These are phyloP conservation scores for Fusarium lateritium DNA, from an alignment of 2,329 filamentous ascomycete genomes.

Conservation along the genomic window DNA sequence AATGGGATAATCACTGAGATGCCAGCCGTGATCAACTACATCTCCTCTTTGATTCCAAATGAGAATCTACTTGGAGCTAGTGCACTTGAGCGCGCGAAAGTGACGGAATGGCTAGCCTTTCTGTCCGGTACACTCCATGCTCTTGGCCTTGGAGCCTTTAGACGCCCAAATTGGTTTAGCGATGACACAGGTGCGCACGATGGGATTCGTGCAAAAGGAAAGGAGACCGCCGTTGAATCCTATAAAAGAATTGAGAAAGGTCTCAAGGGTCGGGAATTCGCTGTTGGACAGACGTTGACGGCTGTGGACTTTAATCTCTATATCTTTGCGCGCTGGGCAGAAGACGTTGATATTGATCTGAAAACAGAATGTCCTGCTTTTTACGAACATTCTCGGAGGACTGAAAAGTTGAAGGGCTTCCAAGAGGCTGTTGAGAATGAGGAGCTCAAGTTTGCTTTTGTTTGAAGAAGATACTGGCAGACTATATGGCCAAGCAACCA, in stretches of 20 bases:
- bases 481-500: too few species aligned
- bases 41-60: slow-evolving; percentile 45
- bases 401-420: slow-evolving; percentile 25
- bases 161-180: slow-evolving; percentile 49
- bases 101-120: slow-evolving; percentile 53
- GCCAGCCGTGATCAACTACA: slow-evolving; percentile 53
- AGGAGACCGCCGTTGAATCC: not conserved
- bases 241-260: slow-evolving; percentile 24
- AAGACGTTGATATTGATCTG: slow-evolving; percentile 20
- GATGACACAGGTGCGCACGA: slow-evolving; percentile 27
- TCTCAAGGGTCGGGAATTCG: not conserved
- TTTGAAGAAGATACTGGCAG: not conserved
- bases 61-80: slow-evolving; percentile 43
- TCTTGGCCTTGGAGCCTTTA: slow-evolving; percentile 46
- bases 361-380: slow-evolving; percentile 21
- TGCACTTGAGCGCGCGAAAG: slow-evolving; percentile 43
- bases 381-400: not conserved
- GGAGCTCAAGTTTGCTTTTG: slow-evolving; percentile 5
- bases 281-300: slow-evolving; percentile 28
- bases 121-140: slow-evolving; percentile 53
- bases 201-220: slow-evolving; percentile 17
- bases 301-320: slow-evolving; percentile 42
- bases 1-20: slow-evolving; percentile 53
- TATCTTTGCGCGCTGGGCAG: slow-evolving; percentile 41
- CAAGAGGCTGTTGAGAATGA: slow-evolving; percentile 18